Evolutionary conservation across 306 rosid genomes (phyloP).

Genomic region (Fragaria nilgerrensis): DNA sequence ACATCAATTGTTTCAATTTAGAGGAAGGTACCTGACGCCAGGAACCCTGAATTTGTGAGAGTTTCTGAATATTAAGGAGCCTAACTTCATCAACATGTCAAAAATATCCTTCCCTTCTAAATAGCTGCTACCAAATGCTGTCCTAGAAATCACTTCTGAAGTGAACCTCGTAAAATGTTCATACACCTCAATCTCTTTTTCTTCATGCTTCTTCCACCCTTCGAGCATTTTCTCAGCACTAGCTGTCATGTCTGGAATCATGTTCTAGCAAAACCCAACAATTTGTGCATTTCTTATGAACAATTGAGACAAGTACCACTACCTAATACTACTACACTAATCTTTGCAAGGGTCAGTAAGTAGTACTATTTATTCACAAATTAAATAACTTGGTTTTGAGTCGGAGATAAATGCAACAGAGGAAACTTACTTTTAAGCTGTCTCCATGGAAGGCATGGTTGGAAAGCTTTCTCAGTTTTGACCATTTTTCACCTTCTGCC

Average conservation of each 20-base stretch:
- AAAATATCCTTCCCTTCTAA: slow-evolving; percentile 26
- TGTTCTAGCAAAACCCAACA: neutral
- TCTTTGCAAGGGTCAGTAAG: neutral
- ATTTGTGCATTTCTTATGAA: no score
- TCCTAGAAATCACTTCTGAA: slow-evolving; percentile 25
- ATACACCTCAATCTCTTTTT: slow-evolving; percentile 28
- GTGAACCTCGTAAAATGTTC: slow-evolving; percentile 28
- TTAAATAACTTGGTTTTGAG: neutral
- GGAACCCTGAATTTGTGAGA: neutral
- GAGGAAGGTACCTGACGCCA: slow-evolving; percentile 15
- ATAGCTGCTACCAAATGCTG: slow-evolving; percentile 33
- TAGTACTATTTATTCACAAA: neutral
- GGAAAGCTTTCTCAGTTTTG: slow-evolving; percentile 15
- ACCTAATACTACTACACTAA: neutral
- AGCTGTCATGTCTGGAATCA: slow-evolving; percentile 24
- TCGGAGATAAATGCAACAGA: neutral
- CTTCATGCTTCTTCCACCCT: slow-evolving; percentile 25
- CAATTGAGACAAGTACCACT: neutral
- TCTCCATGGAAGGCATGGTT: slow-evolving; percentile 24
- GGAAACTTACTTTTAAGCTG: slow-evolving; percentile 23
- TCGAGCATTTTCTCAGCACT: slow-evolving; percentile 23
- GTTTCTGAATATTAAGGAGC: neutral
- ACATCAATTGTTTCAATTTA: neutral
- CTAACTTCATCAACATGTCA: slow-evolving; percentile 25
- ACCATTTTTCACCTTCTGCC: slow-evolving; percentile 37